A percentile compares a stretch with the other conserved stretches of the same genome.
Evolutionary conservation across 345 rosid species (phyloP).

Genomic region (Isatis tinctoria): DNA sequence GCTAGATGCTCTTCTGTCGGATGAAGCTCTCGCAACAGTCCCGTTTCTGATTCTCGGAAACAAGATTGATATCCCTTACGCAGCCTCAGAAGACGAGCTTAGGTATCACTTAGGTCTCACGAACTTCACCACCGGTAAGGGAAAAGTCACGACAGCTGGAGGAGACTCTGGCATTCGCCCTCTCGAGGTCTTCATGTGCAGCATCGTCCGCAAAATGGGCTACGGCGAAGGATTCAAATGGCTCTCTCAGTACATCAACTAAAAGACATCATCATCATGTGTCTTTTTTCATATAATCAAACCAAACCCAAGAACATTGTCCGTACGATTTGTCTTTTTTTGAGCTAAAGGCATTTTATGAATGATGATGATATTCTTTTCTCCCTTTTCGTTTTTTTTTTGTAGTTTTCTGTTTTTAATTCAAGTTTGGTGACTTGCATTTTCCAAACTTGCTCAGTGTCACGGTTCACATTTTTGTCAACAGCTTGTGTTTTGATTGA

Average conservation of each 20-base stretch:
- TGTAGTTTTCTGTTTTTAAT: background rate
- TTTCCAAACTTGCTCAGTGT: constrained; percentile 21
- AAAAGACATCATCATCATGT: background rate
- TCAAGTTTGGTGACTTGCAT: constrained; percentile 22
- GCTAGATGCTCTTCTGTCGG: constrained; percentile 61
- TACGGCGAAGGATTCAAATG: constrained; percentile 77
- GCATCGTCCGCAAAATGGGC: constrained; percentile 77
- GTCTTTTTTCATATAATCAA: constrained; percentile 17
- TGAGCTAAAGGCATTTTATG: constrained; percentile 21
- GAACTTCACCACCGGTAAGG: constrained; percentile 73
- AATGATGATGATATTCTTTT: constrained; percentile 20
- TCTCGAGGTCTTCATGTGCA: constrained; percentile 72
- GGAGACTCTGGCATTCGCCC: constrained; percentile 55
- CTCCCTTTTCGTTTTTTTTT: background rate
- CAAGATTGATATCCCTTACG: constrained; percentile 69
- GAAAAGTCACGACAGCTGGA: constrained; percentile 45
- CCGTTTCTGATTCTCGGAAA: constrained; percentile 66
- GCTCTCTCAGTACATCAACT: constrained; percentile 73
- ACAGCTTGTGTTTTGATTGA: constrained; percentile 7
- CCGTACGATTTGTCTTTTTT: constrained; percentile 2
- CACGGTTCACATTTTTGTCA: background rate
- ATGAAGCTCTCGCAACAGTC: constrained; percentile 54
- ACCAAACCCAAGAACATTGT: constrained; percentile 21
- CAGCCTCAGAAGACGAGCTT: constrained; percentile 70
- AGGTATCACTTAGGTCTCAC: constrained; percentile 62